Evolutionary conservation across 139 green algal species (phyloP).

Genomic region (Chlorella sp.): DNA sequence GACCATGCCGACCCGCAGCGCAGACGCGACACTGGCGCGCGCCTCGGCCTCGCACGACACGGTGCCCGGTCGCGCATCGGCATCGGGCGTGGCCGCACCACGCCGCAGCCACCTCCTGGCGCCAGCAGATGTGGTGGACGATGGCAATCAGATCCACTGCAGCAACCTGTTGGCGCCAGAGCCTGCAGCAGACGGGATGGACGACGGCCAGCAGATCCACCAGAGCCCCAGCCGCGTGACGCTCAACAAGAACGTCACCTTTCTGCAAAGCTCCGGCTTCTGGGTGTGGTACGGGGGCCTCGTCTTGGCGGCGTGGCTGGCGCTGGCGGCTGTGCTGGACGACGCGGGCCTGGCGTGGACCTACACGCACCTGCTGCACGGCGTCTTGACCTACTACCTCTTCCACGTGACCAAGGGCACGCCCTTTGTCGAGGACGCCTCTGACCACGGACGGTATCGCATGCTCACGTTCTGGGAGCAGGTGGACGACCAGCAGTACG

Average conservation of each 20-base stretch:
- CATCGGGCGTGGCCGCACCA: no score
- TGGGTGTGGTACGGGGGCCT: slow-evolving; percentile 76
- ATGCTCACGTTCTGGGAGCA: slow-evolving; percentile 90
- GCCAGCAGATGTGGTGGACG: no score
- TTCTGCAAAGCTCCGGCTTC: slow-evolving; percentile 57
- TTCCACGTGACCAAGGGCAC: slow-evolving; percentile 87
- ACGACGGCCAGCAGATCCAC: no score
- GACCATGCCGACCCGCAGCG: no score
- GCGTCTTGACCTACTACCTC: slow-evolving; percentile 74
- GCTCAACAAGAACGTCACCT: slow-evolving; percentile 75
- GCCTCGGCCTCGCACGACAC: no score
- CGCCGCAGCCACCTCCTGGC: no score
- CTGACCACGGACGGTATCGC: slow-evolving; percentile 84
- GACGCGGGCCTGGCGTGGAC: slow-evolving; percentile 83
- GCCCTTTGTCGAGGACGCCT: slow-evolving; percentile 46
- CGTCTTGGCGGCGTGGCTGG: slow-evolving; percentile 64
- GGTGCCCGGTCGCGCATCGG: no score
- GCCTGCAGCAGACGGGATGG: no score
- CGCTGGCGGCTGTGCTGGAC: slow-evolving; percentile 54
- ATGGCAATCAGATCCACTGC: no score
- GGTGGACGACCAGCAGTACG: slow-evolving; percentile 47
- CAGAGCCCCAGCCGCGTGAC: slow-evolving; percentile 30
- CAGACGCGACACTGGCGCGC: no score
- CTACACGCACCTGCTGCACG: slow-evolving; percentile 78
- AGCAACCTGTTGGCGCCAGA: no score